phyloP scores from a whole-genome alignment of 306 rosid genomes.

The Hippophae rhamnoides region DNA sequence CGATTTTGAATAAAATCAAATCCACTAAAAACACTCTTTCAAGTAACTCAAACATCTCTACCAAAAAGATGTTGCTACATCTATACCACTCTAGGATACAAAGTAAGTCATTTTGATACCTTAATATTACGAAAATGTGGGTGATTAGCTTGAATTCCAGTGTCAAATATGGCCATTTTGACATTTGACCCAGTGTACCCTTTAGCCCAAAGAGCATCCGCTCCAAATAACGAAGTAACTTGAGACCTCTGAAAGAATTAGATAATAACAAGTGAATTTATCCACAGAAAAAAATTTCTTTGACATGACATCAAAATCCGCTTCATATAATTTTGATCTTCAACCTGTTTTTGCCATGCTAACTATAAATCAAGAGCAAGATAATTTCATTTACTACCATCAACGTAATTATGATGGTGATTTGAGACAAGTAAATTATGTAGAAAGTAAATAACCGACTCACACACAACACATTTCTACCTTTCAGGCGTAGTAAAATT shows the following conservation, averaged over 20 bases:
- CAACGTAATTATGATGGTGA: too few species aligned
- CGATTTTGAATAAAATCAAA: conserved; percentile 14
- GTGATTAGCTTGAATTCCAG: conserved; percentile 85
- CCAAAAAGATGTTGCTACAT: background rate
- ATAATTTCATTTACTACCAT: too few species aligned
- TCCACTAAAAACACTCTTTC: background rate
- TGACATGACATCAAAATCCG: too few species aligned
- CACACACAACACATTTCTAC: too few species aligned
- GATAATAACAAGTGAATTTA: conserved; percentile 10
- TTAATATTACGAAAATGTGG: conserved; percentile 90
- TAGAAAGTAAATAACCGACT: too few species aligned
- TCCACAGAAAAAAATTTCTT: background rate
- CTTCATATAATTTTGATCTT: too few species aligned
- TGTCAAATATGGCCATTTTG: conserved; percentile 96
- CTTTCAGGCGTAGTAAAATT: too few species aligned
- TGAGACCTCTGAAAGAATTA: conserved; percentile 60
- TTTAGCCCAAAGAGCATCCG: conserved; percentile 66
- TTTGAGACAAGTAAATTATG: too few species aligned
- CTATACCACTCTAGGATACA: background rate
- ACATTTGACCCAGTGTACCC: conserved; percentile 85
- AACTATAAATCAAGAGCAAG: too few species aligned
- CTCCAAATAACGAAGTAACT: conserved; percentile 88
- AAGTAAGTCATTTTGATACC: conserved; percentile 28
- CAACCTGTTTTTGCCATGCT: too few species aligned
- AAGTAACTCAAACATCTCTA: background rate